Evolutionary conservation across 129 eudicot species (phyloP), one percentile per base, ranked within the genome.

Genomic region (Kitagawia praeruptora): DNA sequence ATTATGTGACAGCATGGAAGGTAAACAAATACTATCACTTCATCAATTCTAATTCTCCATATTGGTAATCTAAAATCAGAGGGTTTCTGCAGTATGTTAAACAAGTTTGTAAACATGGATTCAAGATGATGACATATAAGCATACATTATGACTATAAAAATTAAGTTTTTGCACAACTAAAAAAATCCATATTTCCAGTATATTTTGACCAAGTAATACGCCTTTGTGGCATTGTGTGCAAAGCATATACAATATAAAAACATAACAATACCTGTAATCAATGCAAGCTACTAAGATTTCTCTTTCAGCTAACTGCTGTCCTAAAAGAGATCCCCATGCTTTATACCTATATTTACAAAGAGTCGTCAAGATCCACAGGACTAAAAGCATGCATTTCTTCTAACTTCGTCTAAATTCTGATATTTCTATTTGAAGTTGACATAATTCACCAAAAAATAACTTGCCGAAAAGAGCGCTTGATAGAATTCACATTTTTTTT

Each of bases 291-390:
- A 96, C 98, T 3, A 96, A 88, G 81, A 96, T 92, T 74, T 90
- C 99, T 70, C 97, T 86, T 86, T 96, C 95, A 44, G 97, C 93
- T 81, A 96, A 88, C 16, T 96, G 99, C 81, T 82, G 82, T 70
- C 99, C 99, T 40, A 96, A 89, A 49, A 96, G 87, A 56, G 99
- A 86, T 80, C 99, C 99, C 99, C 99, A 92, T 82, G 97, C 99
- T 87, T 92, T 96, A 78, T 96, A 90, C 84, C 99, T 95, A 79
- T 82, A 91, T 70, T 76, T 70, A 34, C 15, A 74, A 79, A 53
- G 58, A 46, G n/a, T 28, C 8, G 31, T 58, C 34, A 51, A 25
- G 61, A 74, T 64, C 46, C n/a, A 28, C 47, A 51, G 25, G 79
- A 12, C 40, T 19, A 51, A 51, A 34, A 2, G 37, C 51, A 25